These are phyloP conservation scores for Claviceps purpurea DNA, from an alignment of 2,329 filamentous ascomycete genomes.

Conservation along the genomic window DNA sequence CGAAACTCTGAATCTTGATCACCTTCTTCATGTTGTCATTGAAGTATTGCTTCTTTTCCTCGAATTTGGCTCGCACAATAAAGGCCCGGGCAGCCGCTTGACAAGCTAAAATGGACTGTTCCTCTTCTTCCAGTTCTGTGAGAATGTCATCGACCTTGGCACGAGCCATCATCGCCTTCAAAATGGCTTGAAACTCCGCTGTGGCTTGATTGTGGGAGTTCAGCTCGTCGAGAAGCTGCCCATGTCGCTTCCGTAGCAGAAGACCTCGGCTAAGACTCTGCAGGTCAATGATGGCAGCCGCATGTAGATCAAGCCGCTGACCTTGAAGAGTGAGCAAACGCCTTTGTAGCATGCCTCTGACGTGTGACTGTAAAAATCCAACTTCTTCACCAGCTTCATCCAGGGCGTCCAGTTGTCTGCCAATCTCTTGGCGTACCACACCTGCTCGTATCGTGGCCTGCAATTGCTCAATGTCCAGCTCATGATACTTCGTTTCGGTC, in stretches of 20 bases:
- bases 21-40: constrained; percentile 98
- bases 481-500: constrained; percentile 33
- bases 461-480: constrained; percentile 29
- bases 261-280: constrained; percentile 58
- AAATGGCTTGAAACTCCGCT: constrained; percentile 57
- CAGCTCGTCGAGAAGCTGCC: constrained; percentile 54
- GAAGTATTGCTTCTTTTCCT: constrained; percentile 78
- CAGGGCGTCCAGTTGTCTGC: constrained; percentile 34
- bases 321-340: constrained; percentile 33
- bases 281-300: constrained; percentile 42
- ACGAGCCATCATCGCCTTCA: constrained; percentile 67
- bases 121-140: constrained; percentile 66
- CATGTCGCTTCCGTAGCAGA: constrained; percentile 46
- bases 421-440: constrained; percentile 37
- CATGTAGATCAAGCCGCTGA: constrained; percentile 44
- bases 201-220: constrained; percentile 54
- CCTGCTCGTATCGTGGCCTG: constrained; percentile 41
- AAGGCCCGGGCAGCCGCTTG: constrained; percentile 64
- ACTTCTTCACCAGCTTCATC: constrained; percentile 31
- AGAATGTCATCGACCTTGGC: constrained; percentile 61
- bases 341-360: constrained; percentile 49
- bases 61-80: constrained; percentile 61
- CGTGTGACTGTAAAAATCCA: constrained; percentile 41
- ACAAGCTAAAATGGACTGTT: constrained; percentile 60
- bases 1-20: constrained; percentile 95